Conservation (phyloP, 257 asterid species). For the Scutellaria minor region DNA sequence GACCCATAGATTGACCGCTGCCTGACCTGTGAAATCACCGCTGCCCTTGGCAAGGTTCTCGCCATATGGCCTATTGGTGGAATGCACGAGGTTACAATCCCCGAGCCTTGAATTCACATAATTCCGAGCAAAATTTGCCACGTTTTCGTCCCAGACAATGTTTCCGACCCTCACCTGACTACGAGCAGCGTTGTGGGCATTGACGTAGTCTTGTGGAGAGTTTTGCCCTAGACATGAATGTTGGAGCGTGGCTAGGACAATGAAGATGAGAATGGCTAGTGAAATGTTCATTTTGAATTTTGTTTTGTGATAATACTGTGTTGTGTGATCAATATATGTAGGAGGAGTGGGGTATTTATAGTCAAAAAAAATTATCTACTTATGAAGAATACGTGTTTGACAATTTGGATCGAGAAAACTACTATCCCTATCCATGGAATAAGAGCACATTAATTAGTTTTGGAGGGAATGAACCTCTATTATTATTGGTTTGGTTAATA, state of each 20-base stretch:
- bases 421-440: too few species aligned
- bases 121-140: constrained; percentile 49
- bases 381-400: too few species aligned
- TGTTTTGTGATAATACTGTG: background rate
- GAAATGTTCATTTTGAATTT: background rate
- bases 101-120: constrained; percentile 45
- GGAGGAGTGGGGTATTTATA: background rate
- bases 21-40: constrained; percentile 34
- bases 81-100: constrained; percentile 51
- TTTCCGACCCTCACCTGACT: constrained; percentile 44
- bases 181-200: constrained; percentile 53
- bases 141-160: constrained; percentile 47
- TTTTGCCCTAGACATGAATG: constrained; percentile 40
- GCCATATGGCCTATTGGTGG: constrained; percentile 42
- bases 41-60: constrained; percentile 52
- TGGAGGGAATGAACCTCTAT: too few species aligned
- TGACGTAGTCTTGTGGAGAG: constrained; percentile 45
- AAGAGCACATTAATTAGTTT: too few species aligned
- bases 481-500: too few species aligned
- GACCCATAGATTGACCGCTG: constrained; percentile 50
- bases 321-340: background rate
- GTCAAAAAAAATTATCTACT: background rate
- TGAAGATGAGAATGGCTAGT: background rate
- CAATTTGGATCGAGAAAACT: too few species aligned
- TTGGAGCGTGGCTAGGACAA: background rate